A percentile compares a stretch with the other conserved stretches of the same genome.
Evolutionary conservation across 192 early-diverging fungal species (phyloP).

Genomic region (Phycomyces blakesleeanus): DNA sequence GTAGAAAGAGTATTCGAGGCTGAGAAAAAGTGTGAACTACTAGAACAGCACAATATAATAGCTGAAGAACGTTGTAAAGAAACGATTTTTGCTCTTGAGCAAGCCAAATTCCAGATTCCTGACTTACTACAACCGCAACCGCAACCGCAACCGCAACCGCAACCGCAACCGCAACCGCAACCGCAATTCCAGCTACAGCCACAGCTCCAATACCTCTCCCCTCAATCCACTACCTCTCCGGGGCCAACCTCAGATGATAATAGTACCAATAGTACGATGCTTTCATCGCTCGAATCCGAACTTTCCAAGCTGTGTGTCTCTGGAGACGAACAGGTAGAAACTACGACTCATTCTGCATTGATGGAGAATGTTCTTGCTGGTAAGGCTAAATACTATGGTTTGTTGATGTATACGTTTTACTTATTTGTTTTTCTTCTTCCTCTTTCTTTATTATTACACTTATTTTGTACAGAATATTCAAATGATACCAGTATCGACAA

Average conservation of each 20-base stretch:
- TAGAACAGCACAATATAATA: conserved; percentile 20
- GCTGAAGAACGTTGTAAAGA: conserved; percentile 28
- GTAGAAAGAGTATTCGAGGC: conserved; percentile 13
- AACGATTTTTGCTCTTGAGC: conserved; percentile 12
- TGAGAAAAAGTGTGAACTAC: conserved; percentile 21
- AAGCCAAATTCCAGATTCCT: conserved; percentile 2
- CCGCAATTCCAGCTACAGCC: no score
- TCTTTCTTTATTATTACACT: conserved; percentile 9
- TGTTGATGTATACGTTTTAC: background rate
- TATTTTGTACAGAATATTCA: conserved; percentile 39
- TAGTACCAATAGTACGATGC: conserved; percentile 5
- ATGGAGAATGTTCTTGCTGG: conserved; percentile 13
- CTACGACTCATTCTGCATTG: conserved; percentile 1
- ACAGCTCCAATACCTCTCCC: no score
- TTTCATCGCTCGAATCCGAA: background rate
- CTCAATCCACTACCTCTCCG: background rate
- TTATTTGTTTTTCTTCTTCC: conserved; percentile 6
- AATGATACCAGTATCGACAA: conserved; percentile 65
- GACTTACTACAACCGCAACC: background rate
- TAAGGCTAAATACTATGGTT: background rate
- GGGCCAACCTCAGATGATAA: no score
- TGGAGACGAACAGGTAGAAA: conserved; percentile 1
- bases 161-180: no score
- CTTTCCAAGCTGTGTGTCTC: background rate
- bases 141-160: no score